Evolutionary conservation across 2,329 filamentous ascomycete genomes (phyloP).

Genomic region (Tetracladium maxilliforme): DNA sequence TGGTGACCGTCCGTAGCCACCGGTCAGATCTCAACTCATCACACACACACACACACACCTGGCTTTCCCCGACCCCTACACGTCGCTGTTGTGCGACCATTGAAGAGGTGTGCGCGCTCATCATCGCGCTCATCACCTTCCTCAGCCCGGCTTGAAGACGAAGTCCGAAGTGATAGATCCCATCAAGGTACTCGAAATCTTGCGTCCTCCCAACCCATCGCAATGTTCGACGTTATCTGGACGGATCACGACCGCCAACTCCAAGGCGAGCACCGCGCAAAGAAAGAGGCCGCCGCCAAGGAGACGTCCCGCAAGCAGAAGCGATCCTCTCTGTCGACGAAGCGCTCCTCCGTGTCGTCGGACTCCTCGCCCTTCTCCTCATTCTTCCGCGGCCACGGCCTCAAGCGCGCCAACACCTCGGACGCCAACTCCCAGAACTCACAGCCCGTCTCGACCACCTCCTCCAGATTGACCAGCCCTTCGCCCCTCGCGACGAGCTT

Average conservation of each 20-base stretch:
- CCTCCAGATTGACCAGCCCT: no score
- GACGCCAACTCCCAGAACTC: no score
- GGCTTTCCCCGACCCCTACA: no score
- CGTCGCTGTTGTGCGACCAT: no score
- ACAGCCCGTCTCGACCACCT: no score
- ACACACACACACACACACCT: no score
- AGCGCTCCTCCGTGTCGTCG: conserved; percentile 6
- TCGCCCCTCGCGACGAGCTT: no score
- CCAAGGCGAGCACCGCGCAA: conserved; percentile 34
- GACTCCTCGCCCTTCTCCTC: not conserved
- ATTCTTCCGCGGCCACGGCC: not conserved
- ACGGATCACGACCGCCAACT: conserved; percentile 37
- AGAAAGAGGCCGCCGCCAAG: conserved; percentile 26
- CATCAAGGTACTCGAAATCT: not conserved
- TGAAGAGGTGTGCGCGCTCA: no score
- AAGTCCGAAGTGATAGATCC: no score
- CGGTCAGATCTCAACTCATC: no score
- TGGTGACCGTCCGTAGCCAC: no score
- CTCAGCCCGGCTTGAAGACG: not conserved
- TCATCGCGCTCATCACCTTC: not conserved
- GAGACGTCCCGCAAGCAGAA: conserved; percentile 15
- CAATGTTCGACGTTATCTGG: conserved; percentile 46
- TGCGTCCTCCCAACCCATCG: conserved; percentile 3
- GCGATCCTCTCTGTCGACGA: conserved; percentile 10
- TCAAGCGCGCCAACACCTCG: no score